phyloP scores from a whole-genome alignment of 768 basidiomycete species.

The Kwoniella dejecticola region DNA sequence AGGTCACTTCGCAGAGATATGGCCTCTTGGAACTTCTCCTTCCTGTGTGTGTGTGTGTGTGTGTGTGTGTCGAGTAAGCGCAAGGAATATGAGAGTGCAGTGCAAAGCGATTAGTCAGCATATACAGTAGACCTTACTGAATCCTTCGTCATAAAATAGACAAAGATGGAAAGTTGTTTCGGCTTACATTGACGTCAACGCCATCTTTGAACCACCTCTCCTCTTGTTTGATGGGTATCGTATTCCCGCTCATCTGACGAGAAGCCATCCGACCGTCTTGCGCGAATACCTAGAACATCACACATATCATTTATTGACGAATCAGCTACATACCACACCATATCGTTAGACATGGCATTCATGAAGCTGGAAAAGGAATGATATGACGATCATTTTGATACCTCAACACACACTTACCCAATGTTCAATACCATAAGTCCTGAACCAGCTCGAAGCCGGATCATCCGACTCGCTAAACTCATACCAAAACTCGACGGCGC shows the following conservation, averaged over 20 bases:
- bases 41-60: constrained; percentile 4
- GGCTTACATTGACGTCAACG: constrained; percentile 41
- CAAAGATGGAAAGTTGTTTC: not conserved
- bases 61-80: not conserved
- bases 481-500: constrained; percentile 60
- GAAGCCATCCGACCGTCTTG: constrained; percentile 62
- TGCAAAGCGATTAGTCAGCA: not conserved
- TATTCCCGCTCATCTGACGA: constrained; percentile 59
- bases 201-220: constrained; percentile 63
- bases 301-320: too few species aligned
- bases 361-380: not conserved
- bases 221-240: constrained; percentile 58
- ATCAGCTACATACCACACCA: too few species aligned
- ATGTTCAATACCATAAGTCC: constrained; percentile 57
- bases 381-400: not conserved
- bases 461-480: constrained; percentile 55
- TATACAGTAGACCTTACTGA: too few species aligned
- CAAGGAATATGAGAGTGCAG: too few species aligned
- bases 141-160: not conserved
- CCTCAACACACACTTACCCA: constrained; percentile 57
- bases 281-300: constrained; percentile 52
- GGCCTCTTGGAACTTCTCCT: constrained; percentile 20
- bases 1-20: constrained; percentile 11
- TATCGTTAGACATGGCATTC: too few species aligned
- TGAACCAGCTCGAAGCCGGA: constrained; percentile 30